These are phyloP conservation scores for Mycena haematopus DNA, from an alignment of 768 basidiomycete genomes.

Conservation along the genomic window DNA sequence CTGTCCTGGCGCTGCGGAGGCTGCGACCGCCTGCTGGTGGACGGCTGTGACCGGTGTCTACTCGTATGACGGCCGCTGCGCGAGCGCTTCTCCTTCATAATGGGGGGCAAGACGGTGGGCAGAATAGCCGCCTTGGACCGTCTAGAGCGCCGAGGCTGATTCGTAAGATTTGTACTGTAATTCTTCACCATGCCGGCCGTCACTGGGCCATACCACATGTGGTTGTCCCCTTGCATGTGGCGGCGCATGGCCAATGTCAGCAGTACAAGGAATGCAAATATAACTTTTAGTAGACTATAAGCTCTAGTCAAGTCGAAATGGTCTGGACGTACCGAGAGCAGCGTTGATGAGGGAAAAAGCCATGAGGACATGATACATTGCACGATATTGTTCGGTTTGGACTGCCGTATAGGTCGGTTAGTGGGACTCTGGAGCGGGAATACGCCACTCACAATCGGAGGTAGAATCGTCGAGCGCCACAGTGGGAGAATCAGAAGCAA, in stretches of 20 bases:
- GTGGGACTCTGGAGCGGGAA: slow-evolving; percentile 7
- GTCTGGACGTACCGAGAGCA: slow-evolving; percentile 58
- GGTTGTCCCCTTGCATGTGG: slow-evolving; percentile 26
- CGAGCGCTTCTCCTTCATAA: slow-evolving; percentile 26
- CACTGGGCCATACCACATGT: slow-evolving; percentile 55
- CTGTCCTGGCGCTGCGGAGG: slow-evolving; percentile 20
- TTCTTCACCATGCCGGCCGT: slow-evolving; percentile 41
- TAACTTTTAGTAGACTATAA: slow-evolving; percentile 4
- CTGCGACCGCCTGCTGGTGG: slow-evolving; percentile 22
- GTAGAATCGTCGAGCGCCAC: slow-evolving; percentile 60
- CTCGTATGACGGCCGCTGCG: slow-evolving; percentile 1
- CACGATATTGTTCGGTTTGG: slow-evolving; percentile 85
- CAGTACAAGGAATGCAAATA: slow-evolving; percentile 24
- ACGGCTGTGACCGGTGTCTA: slow-evolving; percentile 20
- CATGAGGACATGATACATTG: slow-evolving; percentile 86
- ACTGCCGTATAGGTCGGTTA: slow-evolving; percentile 49
- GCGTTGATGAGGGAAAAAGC: slow-evolving; percentile 83
- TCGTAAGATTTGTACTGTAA: slow-evolving; percentile 22
- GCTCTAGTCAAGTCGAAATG: not conserved
- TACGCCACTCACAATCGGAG: slow-evolving; percentile 66
- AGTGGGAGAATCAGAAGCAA: slow-evolving; percentile 57
- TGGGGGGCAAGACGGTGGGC: slow-evolving; percentile 27
- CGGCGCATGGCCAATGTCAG: slow-evolving; percentile 25
- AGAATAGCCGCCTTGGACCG: slow-evolving; percentile 21
- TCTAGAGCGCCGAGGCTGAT: slow-evolving; percentile 13